phyloP scores from a whole-genome alignment of 345 rosid species.

The Dipteronia sinensis region DNA sequence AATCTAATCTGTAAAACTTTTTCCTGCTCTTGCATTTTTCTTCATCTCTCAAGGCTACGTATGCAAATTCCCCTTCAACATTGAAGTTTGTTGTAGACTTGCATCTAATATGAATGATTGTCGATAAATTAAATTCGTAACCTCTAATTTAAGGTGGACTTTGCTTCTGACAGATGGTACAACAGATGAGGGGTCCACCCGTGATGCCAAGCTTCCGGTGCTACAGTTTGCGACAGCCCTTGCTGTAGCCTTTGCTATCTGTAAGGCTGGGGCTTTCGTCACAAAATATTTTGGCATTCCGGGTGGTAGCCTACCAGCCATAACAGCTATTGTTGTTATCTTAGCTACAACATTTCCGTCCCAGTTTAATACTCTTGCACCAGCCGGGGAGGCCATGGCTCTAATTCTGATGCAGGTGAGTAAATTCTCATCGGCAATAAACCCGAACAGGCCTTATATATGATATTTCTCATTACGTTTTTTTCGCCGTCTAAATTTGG shows the following conservation, averaged over 20 bases:
- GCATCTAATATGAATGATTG: not conserved
- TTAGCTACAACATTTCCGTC: conserved; percentile 73
- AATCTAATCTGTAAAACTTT: not conserved
- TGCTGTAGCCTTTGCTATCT: conserved; percentile 78
- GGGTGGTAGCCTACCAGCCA: conserved; percentile 80
- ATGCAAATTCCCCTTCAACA: not conserved
- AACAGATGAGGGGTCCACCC: conserved; percentile 35
- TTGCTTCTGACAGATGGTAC: conserved; percentile 44
- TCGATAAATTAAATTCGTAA: not conserved
- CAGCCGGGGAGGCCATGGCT: conserved; percentile 90
- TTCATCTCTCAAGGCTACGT: not conserved
- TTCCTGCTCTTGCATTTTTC: not conserved
- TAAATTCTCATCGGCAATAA: not conserved
- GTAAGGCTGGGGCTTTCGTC: conserved; percentile 61
- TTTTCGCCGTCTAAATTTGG: not conserved
- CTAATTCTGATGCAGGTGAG: conserved; percentile 88
- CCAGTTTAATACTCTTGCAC: conserved; percentile 73
- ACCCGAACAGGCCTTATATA: not conserved
- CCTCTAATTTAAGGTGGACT: conserved; percentile 1
- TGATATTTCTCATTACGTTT: not conserved
- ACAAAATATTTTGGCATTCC: conserved; percentile 57
- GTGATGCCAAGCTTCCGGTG: conserved; percentile 57
- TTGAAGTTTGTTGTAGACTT: not conserved
- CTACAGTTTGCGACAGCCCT: conserved; percentile 61
- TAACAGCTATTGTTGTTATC: conserved; percentile 72